Evolutionary conservation across 148 eudicot species (phyloP).

Genomic region (Cornus florida): DNA sequence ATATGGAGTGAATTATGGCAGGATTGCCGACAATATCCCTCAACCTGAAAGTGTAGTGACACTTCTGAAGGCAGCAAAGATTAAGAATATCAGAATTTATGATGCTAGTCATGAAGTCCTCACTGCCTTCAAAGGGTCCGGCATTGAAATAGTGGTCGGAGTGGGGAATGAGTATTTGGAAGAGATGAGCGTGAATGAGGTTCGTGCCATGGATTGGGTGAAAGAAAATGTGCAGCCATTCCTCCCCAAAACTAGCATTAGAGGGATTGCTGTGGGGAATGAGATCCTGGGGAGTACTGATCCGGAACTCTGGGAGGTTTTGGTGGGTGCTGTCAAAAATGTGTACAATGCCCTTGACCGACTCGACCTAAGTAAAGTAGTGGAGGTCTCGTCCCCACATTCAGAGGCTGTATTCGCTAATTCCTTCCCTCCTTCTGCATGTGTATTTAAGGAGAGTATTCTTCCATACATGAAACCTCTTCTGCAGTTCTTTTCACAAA

Average conservation of each 20-base stretch:
- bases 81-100: conserved; percentile 69
- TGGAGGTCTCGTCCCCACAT: conserved; percentile 75
- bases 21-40: conserved; percentile 68
- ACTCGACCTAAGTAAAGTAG: conserved; percentile 28
- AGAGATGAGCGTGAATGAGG: conserved; percentile 55
- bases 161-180: conserved; percentile 55
- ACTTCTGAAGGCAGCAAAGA: conserved; percentile 62
- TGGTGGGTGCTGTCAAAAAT: conserved; percentile 58
- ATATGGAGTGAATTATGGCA: conserved; percentile 77
- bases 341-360: conserved; percentile 54
- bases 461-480: conserved; percentile 73
- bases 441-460: conserved; percentile 64
- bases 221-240: conserved; percentile 68
- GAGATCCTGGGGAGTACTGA: conserved; percentile 55
- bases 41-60: conserved; percentile 63
- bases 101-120: conserved; percentile 72
- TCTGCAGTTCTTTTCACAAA: conserved; percentile 50
- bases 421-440: conserved; percentile 75
- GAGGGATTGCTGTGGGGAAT: conserved; percentile 81
- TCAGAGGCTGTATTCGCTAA: conserved; percentile 68
- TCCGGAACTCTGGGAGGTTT: conserved; percentile 59
- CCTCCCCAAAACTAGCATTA: conserved; percentile 49
- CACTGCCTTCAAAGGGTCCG: conserved; percentile 58
- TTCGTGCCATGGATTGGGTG: conserved; percentile 64
- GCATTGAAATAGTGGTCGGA: conserved; percentile 60